A percentile compares a stretch with the other conserved stretches of the same genome.
phyloP scores from a whole-genome alignment of 2,329 filamentous ascomycete genomes.

The Pseudocercospora cruenta region DNA sequence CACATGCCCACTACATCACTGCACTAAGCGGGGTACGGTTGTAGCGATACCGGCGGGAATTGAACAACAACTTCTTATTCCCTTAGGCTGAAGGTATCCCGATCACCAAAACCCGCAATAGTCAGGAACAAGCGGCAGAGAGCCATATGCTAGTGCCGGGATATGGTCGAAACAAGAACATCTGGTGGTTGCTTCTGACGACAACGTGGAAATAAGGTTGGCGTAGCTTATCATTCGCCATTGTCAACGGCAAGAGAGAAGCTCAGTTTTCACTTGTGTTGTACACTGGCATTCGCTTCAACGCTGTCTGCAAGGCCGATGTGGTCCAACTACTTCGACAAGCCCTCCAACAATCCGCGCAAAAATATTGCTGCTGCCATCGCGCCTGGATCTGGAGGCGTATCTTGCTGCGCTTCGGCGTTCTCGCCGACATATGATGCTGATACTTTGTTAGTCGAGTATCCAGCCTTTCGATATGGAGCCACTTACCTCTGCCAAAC shows the following conservation, averaged over 20 bases:
- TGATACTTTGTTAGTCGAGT: slow-evolving; percentile 16
- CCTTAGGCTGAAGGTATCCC: slow-evolving; percentile 10
- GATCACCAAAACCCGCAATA: background rate
- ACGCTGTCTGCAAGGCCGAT: background rate
- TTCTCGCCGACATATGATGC: slow-evolving; percentile 43
- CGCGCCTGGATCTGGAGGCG: slow-evolving; percentile 43
- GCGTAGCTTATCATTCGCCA: no score
- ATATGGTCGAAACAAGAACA: background rate
- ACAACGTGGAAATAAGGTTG: background rate
- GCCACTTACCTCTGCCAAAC: slow-evolving; percentile 39
- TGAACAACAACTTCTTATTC: slow-evolving; percentile 6
- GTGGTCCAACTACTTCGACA: slow-evolving; percentile 16
- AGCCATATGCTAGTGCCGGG: background rate
- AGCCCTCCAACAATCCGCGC: slow-evolving; percentile 36
- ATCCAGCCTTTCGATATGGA: background rate
- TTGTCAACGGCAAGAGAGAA: no score
- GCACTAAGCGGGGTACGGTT: slow-evolving; percentile 3
- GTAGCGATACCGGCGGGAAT: slow-evolving; percentile 12
- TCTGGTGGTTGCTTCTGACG: no score
- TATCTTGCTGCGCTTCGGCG: slow-evolving; percentile 28
- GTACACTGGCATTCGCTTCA: background rate
- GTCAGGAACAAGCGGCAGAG: background rate
- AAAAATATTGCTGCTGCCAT: slow-evolving; percentile 43
- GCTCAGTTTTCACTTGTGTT: no score
- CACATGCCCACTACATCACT: background rate